Percentiles rank a stretch among this genome's conserved stretches.
Evolutionary conservation across 352 stramenopile genomes (phyloP).

Genomic region (Phytophthora rubi): DNA sequence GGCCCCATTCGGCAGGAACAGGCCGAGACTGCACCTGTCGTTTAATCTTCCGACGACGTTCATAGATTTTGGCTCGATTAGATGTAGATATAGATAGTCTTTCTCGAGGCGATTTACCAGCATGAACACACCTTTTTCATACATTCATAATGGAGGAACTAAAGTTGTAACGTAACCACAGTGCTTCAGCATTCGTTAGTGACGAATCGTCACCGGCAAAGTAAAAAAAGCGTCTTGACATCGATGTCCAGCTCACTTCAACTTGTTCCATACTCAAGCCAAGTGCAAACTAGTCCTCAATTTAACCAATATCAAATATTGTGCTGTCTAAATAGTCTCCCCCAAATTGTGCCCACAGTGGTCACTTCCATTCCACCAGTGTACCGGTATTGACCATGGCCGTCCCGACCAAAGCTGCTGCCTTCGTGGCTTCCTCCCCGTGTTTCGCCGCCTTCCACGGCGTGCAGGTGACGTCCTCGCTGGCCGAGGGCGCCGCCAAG

Average conservation of each 20-base stretch:
- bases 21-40: not conserved
- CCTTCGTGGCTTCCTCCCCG: conserved; percentile 66
- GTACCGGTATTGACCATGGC: conserved; percentile 46
- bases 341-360: not conserved
- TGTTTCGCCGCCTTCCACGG: conserved; percentile 68
- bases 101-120: not conserved
- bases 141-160: no score
- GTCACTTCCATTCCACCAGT: conserved; percentile 21
- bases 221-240: no score
- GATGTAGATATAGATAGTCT: not conserved
- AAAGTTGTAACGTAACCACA: no score
- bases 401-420: conserved; percentile 64
- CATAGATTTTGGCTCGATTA: conserved; percentile 6
- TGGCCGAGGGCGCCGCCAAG: conserved; percentile 55
- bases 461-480: conserved; percentile 56
- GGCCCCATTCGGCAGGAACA: conserved; percentile 45
- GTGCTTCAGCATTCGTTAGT: no score
- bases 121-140: no score
- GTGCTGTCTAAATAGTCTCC: not conserved
- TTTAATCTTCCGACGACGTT: conserved; percentile 5
- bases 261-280: not conserved
- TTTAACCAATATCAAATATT: not conserved
- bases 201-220: no score
- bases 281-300: not conserved
- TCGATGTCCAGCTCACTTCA: not conserved